Base-by-base conservation (phyloP, 305 asterid species). In the Coffea humblotiana region DNA sequence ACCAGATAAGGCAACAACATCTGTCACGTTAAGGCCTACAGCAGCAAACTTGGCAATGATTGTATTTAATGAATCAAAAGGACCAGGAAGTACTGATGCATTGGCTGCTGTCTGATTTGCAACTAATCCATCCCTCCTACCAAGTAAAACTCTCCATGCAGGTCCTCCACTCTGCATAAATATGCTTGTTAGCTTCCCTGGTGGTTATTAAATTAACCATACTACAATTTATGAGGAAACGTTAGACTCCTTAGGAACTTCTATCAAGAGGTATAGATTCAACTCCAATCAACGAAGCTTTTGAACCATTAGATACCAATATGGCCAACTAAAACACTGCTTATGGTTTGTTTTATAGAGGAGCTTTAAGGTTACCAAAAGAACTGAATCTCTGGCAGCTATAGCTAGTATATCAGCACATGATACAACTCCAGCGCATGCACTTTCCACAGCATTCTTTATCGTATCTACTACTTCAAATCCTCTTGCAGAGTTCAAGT, bases 1-100 rank as follows among this genome's bases (percentile, higher is more conserved):
- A 91, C 98, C 97, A 69, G 98, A 94, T 74, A 94, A 78, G 69
- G 97, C 83, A 23, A 92, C 98, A 6, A 89, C 91, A 75, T 94
- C 93, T 0, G 92, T 90, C 72, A 85, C 51, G 78, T 89, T 91
- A 27, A 94, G 87, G 79, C 94, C 94, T 27, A 92, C 83, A 45
- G 77, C 92, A 0, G 61, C 78, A 23, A 92, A 94, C 78, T 91
- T 90, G 74, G 88, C 80, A 47, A 82, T 85, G 81, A 92, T 90
- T 35, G 47, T 43, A 61, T 86, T 86, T 0, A 91, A 82, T 1
- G 90, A 35, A 1, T 88, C 98, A 56, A 92, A 92, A 12, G 97
- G 97, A 63, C 90, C 83, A 77, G 98, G 98, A 43, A 93, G 94
- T 18, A 75, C 78, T 43, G 71, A 58, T 13, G 4, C 21, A 72